Conservation (phyloP, 208 protist species). For the Angomonas deanei region DNA sequence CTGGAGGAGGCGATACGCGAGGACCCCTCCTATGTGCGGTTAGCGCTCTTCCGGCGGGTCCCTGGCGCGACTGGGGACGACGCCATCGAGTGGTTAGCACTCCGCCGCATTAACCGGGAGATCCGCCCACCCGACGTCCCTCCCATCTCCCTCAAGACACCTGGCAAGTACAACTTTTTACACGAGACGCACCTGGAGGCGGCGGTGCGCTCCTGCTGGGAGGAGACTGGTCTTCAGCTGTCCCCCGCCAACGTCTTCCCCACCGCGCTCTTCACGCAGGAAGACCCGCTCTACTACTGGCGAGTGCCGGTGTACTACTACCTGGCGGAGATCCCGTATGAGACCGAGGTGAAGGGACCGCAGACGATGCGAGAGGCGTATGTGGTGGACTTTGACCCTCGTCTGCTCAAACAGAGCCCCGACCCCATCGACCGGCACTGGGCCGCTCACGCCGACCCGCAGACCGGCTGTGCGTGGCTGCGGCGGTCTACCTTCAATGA, state of each 20-base stretch:
- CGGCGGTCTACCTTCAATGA: constrained; percentile 65
- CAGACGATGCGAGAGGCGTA: constrained; percentile 70
- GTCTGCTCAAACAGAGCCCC: constrained; percentile 77
- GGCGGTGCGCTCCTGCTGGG: constrained; percentile 80
- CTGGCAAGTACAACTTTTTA: constrained; percentile 89
- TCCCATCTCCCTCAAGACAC: constrained; percentile 85
- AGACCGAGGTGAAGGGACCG: constrained; percentile 71
- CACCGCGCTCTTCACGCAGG: constrained; percentile 53
- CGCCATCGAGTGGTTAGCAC: constrained; percentile 76
- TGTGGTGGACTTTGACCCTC: constrained; percentile 77
- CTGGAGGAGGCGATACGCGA: constrained; percentile 76
- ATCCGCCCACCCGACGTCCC: constrained; percentile 85
- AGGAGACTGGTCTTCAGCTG: constrained; percentile 89
- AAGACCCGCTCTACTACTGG: constrained; percentile 74
- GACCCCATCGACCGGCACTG: constrained; percentile 87
- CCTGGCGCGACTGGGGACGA: constrained; percentile 15
- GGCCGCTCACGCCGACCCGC: constrained; percentile 70
- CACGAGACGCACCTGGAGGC: constrained; percentile 88
- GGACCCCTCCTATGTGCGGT: constrained; percentile 80
- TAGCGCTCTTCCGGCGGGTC: constrained; percentile 78
- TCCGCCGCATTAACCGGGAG: constrained; percentile 89
- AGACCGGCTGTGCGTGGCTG: constrained; percentile 88
- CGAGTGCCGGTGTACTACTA: constrained; percentile 88
- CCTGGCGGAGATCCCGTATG: constrained; percentile 78
- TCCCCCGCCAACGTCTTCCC: constrained; percentile 53